These are phyloP conservation scores for Phytophthora pseudosyringae DNA, from an alignment of 352 stramenopile species.

Conservation along the genomic window DNA sequence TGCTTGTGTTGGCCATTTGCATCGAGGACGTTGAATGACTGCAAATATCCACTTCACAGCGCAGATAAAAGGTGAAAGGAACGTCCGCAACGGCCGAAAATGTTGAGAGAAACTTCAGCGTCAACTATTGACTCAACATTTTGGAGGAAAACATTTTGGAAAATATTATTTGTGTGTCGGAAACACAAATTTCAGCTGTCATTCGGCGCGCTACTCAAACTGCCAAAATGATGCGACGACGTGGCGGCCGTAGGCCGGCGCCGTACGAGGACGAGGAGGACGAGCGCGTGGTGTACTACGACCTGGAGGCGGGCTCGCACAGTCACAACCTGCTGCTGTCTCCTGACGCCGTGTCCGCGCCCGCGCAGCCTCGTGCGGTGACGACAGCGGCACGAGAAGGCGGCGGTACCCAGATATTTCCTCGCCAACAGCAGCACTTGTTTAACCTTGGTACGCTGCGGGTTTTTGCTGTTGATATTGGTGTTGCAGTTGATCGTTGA, in stretches of 20 bases:
- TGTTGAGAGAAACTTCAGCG: too few species aligned
- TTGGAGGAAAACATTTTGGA: too few species aligned
- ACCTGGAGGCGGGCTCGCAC: conserved; percentile 48
- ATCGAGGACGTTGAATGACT: too few species aligned
- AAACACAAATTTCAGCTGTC: too few species aligned
- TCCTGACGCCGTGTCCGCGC: conserved; percentile 13
- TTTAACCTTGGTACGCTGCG: conserved; percentile 49
- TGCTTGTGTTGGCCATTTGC: too few species aligned
- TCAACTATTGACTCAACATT: too few species aligned
- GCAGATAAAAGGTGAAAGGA: too few species aligned
- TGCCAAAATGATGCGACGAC: conserved; percentile 12
- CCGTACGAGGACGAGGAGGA: conserved; percentile 37
- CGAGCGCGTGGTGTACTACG: conserved; percentile 70
- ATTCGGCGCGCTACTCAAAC: conserved; percentile 8
- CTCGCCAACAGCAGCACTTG: conserved; percentile 33
- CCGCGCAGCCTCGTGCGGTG: conserved; percentile 1
- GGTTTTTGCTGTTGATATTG: background rate
- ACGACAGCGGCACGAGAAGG: conserved; percentile 4
- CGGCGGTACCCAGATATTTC: conserved; percentile 50
- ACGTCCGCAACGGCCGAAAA: too few species aligned
- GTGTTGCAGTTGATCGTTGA: background rate
- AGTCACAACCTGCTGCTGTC: conserved; percentile 31
- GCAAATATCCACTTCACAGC: too few species aligned
- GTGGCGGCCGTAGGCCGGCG: conserved; percentile 4
- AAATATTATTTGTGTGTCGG: too few species aligned